Percentiles rank a stretch among this genome's conserved stretches.
Conservation (phyloP, 2,329 filamentous ascomycete genomes). For the Aureobasidium melanogenum region DNA sequence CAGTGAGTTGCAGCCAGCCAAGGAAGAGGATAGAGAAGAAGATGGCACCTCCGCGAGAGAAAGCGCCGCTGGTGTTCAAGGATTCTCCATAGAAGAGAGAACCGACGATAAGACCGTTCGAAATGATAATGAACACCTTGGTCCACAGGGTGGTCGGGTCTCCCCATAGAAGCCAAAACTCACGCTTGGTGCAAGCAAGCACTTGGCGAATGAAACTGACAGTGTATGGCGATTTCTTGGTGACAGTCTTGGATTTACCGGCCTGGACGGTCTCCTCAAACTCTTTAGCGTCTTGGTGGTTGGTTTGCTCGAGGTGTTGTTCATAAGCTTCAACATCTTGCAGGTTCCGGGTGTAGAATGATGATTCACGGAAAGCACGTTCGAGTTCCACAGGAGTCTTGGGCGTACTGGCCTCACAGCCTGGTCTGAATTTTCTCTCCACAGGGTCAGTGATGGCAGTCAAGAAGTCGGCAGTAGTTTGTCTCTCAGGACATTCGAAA, state of each 20-base stretch:
- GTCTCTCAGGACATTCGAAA: constrained; percentile 49
- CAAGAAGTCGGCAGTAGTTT: constrained; percentile 70
- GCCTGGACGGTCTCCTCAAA: constrained; percentile 59
- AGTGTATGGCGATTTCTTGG: constrained; percentile 65
- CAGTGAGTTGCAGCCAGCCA: constrained; percentile 63
- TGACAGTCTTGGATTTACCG: constrained; percentile 55
- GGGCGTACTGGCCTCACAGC: constrained; percentile 57
- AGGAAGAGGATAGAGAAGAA: constrained; percentile 62
- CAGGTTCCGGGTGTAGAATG: constrained; percentile 51
- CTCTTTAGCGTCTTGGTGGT: constrained; percentile 51
- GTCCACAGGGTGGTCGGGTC: constrained; percentile 68
- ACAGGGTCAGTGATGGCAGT: constrained; percentile 66
- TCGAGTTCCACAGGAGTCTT: constrained; percentile 62
- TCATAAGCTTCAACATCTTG: constrained; percentile 56
- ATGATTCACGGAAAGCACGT: constrained; percentile 55
- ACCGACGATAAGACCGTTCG: constrained; percentile 66
- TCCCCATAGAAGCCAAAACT: constrained; percentile 70
- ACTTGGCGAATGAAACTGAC: constrained; percentile 67
- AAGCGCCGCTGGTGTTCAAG: constrained; percentile 51
- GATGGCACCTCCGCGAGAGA: constrained; percentile 52
- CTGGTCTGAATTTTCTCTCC: constrained; percentile 59
- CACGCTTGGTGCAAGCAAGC: constrained; percentile 56
- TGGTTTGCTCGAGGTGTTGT: constrained; percentile 45
- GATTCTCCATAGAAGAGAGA: constrained; percentile 67
- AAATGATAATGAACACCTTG: constrained; percentile 69